Base-by-base conservation (phyloP, 1,139 yeast genomes). In the Casaregolazyma lundiana region DNA sequence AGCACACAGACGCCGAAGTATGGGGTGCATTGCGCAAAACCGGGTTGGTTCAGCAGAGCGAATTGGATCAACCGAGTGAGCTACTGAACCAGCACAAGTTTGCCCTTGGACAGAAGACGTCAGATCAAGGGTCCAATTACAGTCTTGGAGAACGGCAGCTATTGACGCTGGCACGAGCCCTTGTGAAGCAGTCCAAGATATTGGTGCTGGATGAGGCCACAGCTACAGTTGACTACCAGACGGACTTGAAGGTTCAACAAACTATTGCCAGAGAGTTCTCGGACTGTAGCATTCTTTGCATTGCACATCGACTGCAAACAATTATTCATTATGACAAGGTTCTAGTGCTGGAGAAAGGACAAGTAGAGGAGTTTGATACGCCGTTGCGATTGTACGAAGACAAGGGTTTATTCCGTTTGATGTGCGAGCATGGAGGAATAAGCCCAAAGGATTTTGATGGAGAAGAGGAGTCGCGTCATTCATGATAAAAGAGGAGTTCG, bases 141-240 rank as follows among this genome's bases (percentile, higher is more conserved):
- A 83, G 90, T 2, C 70, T 84, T 22, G 95, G 95, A 40, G 92
- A 85, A 63, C 75, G 86, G 45, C 95, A 85, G 64, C 66, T 85
- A 53, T 66, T 85, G 48, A 84, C 92, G 1, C 73, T 85, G 53
- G 87, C 92, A 0, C 74, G 94, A 55, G 90, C 95, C 0, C 69
- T 85, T 52, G 87, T 84, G n/a, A 75, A 87, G 52, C 73, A 78
- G 43, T 71, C 87, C 4, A 78, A 75, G 59, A 78, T 85, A 48
- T 68, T 85, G 54, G 80, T 85, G 51, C 65, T 85, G 50, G 95
- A 85, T 62, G 95, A 85, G 63, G 94, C 95, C n/a, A 85, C 95
- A 0, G 84, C 94, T 0, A 79, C 85, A 7, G 92, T 85, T 37
- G 95, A 85, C 62, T 82, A 81, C 59, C 85, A 80, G 54, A 84